These are phyloP conservation scores for Fusarium kyushuense DNA, from an alignment of 2,329 filamentous ascomycete species.

Conservation along the genomic window DNA sequence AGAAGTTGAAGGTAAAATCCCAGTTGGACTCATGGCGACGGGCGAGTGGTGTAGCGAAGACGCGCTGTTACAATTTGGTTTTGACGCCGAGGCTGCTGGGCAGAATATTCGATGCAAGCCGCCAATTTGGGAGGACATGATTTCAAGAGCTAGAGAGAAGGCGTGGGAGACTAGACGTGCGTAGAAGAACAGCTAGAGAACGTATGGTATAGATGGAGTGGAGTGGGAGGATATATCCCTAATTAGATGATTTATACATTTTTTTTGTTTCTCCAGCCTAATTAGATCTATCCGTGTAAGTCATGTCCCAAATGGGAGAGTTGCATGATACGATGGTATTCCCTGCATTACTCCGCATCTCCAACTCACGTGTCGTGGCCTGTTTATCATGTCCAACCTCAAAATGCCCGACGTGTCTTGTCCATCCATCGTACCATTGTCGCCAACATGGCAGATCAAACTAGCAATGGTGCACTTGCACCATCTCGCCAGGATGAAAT, in stretches of 20 bases:
- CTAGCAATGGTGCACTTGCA: neutral
- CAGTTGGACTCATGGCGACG: conserved; percentile 67
- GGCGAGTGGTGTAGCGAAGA: conserved; percentile 67
- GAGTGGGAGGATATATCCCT: conserved; percentile 19
- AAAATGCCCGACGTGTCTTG: neutral
- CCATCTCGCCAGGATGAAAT: conserved; percentile 13
- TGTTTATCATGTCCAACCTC: neutral
- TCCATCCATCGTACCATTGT: neutral
- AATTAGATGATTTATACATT: conserved; percentile 7
- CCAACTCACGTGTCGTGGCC: conserved; percentile 20
- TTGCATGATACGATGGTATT: neutral
- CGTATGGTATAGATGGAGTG: no score
- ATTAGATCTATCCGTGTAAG: neutral
- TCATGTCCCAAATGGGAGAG: neutral
- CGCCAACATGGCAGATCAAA: conserved; percentile 1
- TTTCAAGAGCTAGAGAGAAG: conserved; percentile 22
- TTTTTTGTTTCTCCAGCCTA: neutral
- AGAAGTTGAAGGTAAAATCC: conserved; percentile 57
- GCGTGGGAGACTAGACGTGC: neutral
- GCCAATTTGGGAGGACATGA: conserved; percentile 38
- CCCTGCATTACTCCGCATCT: conserved; percentile 19
- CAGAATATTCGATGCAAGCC: conserved; percentile 30
- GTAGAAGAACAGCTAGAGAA: neutral
- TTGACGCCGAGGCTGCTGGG: conserved; percentile 59
- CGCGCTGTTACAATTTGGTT: conserved; percentile 61